Percentiles rank a stretch among this genome's conserved stretches.
phyloP scores from a whole-genome alignment of 2,329 filamentous ascomycete species.

The Verticillium nubilum region DNA sequence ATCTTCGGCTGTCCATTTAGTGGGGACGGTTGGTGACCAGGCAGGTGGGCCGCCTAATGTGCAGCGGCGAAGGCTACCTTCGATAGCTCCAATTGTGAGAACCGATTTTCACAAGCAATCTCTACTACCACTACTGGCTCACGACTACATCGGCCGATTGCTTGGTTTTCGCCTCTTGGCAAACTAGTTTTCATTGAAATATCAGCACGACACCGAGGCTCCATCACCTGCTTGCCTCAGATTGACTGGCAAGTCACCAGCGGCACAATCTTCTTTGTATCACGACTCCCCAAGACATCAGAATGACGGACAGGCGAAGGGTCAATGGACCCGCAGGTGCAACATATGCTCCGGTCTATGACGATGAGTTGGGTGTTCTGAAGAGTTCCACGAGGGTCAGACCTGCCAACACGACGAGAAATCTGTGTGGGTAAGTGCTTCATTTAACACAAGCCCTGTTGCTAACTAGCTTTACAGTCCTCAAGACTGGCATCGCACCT shows the following conservation, averaged over 20 bases:
- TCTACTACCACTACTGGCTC: background rate
- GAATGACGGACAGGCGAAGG: constrained; percentile 79
- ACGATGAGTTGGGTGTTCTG: constrained; percentile 37
- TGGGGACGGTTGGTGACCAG: background rate
- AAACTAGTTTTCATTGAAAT: too few species aligned
- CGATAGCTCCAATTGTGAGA: background rate
- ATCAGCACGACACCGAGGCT: too few species aligned
- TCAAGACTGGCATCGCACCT: constrained; percentile 87
- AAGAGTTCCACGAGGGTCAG: constrained; percentile 52
- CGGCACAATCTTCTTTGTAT: background rate
- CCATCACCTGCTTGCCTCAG: background rate
- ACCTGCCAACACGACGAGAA: constrained; percentile 67
- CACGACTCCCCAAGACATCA: background rate
- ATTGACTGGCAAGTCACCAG: background rate
- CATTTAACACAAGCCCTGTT: constrained; percentile 6
- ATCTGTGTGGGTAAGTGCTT: constrained; percentile 67
- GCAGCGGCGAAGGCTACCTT: background rate
- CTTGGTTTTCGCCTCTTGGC: background rate
- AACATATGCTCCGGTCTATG: constrained; percentile 70
- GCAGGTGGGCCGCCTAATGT: too few species aligned
- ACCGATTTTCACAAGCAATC: background rate
- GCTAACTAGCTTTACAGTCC: constrained; percentile 48
- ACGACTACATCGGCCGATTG: background rate
- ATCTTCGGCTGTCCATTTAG: constrained; percentile 4
- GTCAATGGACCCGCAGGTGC: constrained; percentile 81